These are phyloP conservation scores for Sporothrix globosa DNA, from an alignment of 2,329 filamentous ascomycete genomes.

Conservation along the genomic window DNA sequence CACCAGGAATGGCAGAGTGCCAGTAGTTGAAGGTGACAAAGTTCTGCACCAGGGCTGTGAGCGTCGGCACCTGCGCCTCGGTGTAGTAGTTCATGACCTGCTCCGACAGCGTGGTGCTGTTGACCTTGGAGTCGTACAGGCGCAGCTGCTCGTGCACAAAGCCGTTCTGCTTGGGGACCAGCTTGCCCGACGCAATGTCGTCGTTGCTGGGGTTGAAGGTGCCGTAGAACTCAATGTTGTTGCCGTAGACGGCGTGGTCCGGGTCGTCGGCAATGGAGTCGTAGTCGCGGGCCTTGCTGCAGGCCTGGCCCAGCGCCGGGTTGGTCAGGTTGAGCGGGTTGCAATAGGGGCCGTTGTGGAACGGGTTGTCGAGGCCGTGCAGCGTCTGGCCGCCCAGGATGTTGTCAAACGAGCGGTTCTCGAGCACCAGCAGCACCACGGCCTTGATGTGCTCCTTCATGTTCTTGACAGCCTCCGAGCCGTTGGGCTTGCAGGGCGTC, in stretches of 20 bases:
- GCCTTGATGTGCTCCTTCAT: slow-evolving; percentile 51
- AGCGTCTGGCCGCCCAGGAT: slow-evolving; percentile 48
- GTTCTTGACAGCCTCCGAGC: slow-evolving; percentile 35
- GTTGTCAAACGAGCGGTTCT: slow-evolving; percentile 52
- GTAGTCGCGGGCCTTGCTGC: slow-evolving; percentile 45
- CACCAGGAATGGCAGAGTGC: slow-evolving; percentile 45
- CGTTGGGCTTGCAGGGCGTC: slow-evolving; percentile 2
- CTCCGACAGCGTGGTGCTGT: slow-evolving; percentile 42
- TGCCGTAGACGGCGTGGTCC: slow-evolving; percentile 48
- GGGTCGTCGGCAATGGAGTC: slow-evolving; percentile 50
- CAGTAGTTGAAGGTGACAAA: slow-evolving; percentile 52
- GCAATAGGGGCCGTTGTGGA: slow-evolving; percentile 49
- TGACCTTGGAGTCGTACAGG: slow-evolving; percentile 42
- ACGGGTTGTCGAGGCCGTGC: slow-evolving; percentile 47
- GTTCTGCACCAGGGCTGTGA: slow-evolving; percentile 48
- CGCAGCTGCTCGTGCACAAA: slow-evolving; percentile 50
- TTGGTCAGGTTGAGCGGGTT: slow-evolving; percentile 46
- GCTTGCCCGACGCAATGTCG: slow-evolving; percentile 35
- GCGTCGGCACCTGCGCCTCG: slow-evolving; percentile 48
- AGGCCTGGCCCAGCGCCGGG: slow-evolving; percentile 37
- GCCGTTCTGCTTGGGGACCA: slow-evolving; percentile 39
- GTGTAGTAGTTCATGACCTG: slow-evolving; percentile 53
- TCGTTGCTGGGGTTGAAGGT: slow-evolving; percentile 46
- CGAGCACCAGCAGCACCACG: slow-evolving; percentile 53
- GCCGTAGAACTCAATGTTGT: slow-evolving; percentile 51